Conservation (phyloP, 1,139 yeast species). For the Blastobotrys niveus region DNA sequence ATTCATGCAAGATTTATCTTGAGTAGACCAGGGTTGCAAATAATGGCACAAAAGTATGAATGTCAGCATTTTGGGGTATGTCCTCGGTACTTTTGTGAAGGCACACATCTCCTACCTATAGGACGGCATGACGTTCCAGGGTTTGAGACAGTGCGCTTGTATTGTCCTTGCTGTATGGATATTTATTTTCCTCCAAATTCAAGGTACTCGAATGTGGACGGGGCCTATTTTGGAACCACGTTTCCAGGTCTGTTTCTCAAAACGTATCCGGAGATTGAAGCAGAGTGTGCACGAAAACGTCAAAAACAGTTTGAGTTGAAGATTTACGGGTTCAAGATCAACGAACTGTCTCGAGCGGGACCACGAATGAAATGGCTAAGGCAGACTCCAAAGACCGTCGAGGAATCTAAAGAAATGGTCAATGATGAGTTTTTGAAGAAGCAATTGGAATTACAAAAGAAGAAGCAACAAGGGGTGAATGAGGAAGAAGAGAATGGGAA, state of each 20-base stretch:
- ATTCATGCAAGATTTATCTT: conserved; percentile 90
- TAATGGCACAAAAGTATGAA: conserved; percentile 95
- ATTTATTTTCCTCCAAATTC: conserved; percentile 81
- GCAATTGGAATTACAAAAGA: conserved; percentile 4
- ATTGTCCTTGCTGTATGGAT: conserved; percentile 93
- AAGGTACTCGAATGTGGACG: conserved; percentile 81
- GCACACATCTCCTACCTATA: conserved; percentile 87
- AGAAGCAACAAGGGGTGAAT: not conserved
- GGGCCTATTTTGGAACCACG: conserved; percentile 94
- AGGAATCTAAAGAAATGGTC: conserved; percentile 22
- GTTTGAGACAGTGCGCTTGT: conserved; percentile 81
- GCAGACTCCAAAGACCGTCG: conserved; percentile 31
- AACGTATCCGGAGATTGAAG: conserved; percentile 79
- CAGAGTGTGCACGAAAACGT: conserved; percentile 44
- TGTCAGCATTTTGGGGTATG: conserved; percentile 86
- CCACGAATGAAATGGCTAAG: conserved; percentile 96
- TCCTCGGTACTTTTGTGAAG: conserved; percentile 85
- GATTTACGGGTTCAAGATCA: conserved; percentile 80
- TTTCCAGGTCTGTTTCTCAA: conserved; percentile 89
- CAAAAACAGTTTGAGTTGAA: conserved; percentile 63
- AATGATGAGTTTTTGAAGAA: conserved; percentile 19
- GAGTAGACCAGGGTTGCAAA: conserved; percentile 83
- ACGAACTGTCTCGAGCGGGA: conserved; percentile 72
- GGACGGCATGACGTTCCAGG: conserved; percentile 92
- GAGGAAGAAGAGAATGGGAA: not conserved